A percentile compares a stretch with the other conserved stretches of the same genome.
Conservation (phyloP, 225 moss, liverwort and hornwort genomes). For the Bryoerythrophyllum caledonicum region DNA sequence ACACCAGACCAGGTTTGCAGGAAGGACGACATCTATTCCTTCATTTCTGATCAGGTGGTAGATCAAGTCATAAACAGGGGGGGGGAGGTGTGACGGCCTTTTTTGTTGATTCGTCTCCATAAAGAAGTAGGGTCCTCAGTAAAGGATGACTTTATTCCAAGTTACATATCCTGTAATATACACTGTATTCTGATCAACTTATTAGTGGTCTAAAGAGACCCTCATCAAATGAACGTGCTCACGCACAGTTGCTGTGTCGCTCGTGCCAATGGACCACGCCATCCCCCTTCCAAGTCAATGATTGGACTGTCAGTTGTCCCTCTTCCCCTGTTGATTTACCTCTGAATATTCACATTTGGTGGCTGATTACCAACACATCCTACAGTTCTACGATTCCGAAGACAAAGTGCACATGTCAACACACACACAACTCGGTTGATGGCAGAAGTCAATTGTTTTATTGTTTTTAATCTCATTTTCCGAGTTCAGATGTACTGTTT, state of each 20-base stretch:
- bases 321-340: neutral
- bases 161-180: conserved; percentile 42
- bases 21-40: conserved; percentile 20
- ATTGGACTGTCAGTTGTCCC: neutral
- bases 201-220: conserved; percentile 35
- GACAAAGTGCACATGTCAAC: neutral
- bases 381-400: neutral
- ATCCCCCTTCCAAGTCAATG: neutral
- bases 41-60: conserved; percentile 26
- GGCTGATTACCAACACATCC: neutral
- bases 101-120: conserved; percentile 29
- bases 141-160: conserved; percentile 23
- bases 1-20: conserved; percentile 14
- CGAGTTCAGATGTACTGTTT: neutral
- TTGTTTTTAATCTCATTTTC: too few species aligned
- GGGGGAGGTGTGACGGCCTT: conserved; percentile 9
- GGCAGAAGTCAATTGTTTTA: neutral
- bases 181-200: conserved; percentile 36
- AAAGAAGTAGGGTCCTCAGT: conserved; percentile 28
- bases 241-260: conserved; percentile 6
- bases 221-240: conserved; percentile 27
- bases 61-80: conserved; percentile 4
- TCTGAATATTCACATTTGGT: neutral
- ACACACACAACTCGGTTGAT: neutral
- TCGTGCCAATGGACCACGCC: neutral